These are phyloP conservation scores for Boletus edulis DNA, from an alignment of 768 basidiomycete genomes.

Conservation along the genomic window DNA sequence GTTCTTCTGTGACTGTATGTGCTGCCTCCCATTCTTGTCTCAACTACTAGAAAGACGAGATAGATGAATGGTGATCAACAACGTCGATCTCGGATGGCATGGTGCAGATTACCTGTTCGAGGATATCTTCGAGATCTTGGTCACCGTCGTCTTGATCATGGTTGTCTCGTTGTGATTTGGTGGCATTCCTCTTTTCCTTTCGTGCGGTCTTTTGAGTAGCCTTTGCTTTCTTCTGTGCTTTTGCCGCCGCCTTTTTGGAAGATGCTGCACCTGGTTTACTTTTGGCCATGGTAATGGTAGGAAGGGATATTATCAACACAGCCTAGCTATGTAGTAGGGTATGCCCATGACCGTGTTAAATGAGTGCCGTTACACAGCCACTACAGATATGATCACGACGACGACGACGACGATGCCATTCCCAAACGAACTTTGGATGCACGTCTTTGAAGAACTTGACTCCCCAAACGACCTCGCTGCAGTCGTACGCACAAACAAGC, in stretches of 20 bases:
- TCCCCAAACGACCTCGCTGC: constrained; percentile 28
- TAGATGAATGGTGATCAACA: not conserved
- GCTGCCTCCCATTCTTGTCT: constrained; percentile 80
- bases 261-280: constrained; percentile 8
- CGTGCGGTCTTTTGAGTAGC: constrained; percentile 64
- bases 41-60: constrained; percentile 51
- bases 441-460: constrained; percentile 36
- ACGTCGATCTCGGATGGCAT: not conserved
- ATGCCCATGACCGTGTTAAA: too few relatives aligned
- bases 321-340: too few relatives aligned
- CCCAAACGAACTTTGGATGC: constrained; percentile 40
- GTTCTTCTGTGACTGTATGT: constrained; percentile 82
- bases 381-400: not conserved
- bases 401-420: constrained; percentile 7
- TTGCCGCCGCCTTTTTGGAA: constrained; percentile 46
- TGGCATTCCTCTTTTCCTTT: constrained; percentile 63
- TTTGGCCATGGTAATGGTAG: constrained; percentile 16
- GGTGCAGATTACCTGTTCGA: constrained; percentile 62
- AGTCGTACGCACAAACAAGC: constrained; percentile 31
- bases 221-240: constrained; percentile 66
- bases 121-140: constrained; percentile 79
- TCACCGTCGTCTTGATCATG: constrained; percentile 59
- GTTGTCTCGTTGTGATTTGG: constrained; percentile 41
- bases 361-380: constrained; percentile 4
- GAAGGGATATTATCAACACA: not conserved